Evolutionary conservation across 768 basidiomycete species (phyloP).

Genomic region (Amanita molliuscula): DNA sequence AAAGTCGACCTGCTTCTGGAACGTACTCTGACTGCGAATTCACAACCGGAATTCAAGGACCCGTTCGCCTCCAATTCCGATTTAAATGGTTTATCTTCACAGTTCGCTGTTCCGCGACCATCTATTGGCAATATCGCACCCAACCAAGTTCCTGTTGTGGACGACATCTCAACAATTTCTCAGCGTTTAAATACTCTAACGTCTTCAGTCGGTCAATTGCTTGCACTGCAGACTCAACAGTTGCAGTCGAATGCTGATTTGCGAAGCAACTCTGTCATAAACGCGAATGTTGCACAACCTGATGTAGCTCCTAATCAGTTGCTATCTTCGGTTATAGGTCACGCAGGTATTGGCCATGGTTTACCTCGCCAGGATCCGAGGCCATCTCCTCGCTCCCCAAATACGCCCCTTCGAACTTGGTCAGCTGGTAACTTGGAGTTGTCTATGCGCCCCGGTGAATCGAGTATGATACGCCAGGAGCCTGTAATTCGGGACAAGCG

Average conservation of each 20-base stretch:
- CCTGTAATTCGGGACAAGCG: constrained; percentile 53
- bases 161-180: constrained; percentile 69
- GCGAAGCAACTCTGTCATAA: constrained; percentile 30
- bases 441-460: constrained; percentile 45
- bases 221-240: constrained; percentile 71
- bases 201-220: constrained; percentile 76
- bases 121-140: constrained; percentile 65
- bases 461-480: constrained; percentile 32
- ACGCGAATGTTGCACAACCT: constrained; percentile 29
- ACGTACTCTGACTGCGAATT: constrained; percentile 35
- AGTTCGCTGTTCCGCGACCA: constrained; percentile 39
- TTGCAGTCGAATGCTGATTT: constrained; percentile 36
- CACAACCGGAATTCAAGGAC: constrained; percentile 73
- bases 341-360: constrained; percentile 43
- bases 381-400: constrained; percentile 48
- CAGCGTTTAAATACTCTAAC: constrained; percentile 73
- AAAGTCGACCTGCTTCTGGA: constrained; percentile 75
- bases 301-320: constrained; percentile 40
- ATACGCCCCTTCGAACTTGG: constrained; percentile 74
- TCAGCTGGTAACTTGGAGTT: constrained; percentile 74
- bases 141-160: constrained; percentile 53
- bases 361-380: constrained; percentile 60
- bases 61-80: constrained; percentile 52
- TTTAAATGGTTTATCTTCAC: constrained; percentile 21
- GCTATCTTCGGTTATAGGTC: constrained; percentile 27